Evolutionary conservation across 225 moss, liverwort and hornwort species (phyloP).

Genomic region (Rhytidiadelphus loreus): DNA sequence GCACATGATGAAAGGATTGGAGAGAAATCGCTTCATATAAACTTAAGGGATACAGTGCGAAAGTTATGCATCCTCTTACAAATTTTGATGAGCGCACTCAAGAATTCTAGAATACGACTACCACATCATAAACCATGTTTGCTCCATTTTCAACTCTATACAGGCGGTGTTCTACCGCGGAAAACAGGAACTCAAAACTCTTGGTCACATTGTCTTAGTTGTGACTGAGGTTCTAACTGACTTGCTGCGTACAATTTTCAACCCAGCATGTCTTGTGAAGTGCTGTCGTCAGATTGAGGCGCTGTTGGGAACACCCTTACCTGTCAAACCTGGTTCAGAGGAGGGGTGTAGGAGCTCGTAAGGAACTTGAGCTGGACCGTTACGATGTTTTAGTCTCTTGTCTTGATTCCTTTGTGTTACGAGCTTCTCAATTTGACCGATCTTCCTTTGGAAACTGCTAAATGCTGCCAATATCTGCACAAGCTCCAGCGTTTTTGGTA

Average conservation of each 20-base stretch:
- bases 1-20: not conserved
- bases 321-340: conserved; percentile 54
- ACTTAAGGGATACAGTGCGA: not conserved
- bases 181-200: not conserved
- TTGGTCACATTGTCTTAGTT: not conserved
- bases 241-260: not conserved
- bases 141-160: not conserved
- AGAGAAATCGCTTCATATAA: not conserved
- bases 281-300: conserved; percentile 37
- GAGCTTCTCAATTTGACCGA: conserved; percentile 30
- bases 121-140: not conserved
- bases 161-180: not conserved
- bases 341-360: conserved; percentile 54
- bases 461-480: conserved; percentile 32
- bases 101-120: not conserved
- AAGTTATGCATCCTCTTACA: not conserved
- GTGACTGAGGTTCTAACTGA: not conserved
- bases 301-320: conserved; percentile 44
- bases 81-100: not conserved
- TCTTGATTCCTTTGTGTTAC: conserved; percentile 41
- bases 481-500: not conserved
- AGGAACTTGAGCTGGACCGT: conserved; percentile 47
- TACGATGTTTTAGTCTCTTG: conserved; percentile 34
- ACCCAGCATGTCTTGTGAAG: not conserved
- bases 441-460: conserved; percentile 23